phyloP scores from a whole-genome alignment of 169 alveolate genomes.

The Eimeria acervulina region DNA sequence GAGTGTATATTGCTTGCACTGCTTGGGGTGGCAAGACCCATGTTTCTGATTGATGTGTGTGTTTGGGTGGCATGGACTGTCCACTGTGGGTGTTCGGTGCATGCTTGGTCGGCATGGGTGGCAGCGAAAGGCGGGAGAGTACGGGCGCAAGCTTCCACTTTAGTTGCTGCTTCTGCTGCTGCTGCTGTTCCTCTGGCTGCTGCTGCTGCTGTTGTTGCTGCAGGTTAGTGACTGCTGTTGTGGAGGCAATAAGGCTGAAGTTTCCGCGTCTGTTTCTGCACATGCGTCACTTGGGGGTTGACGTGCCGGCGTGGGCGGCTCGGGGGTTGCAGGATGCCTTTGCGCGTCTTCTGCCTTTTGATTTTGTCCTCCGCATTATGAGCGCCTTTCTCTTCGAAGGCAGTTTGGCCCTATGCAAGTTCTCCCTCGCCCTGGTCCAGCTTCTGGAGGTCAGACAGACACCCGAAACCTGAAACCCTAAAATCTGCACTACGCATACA shows the following conservation, averaged over 20 bases:
- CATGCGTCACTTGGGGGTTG: slow-evolving; percentile 80
- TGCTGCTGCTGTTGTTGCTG: slow-evolving; percentile 7
- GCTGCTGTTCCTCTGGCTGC: neutral
- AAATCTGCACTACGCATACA: neutral
- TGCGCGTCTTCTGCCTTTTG: slow-evolving; percentile 82
- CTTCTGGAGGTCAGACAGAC: slow-evolving; percentile 62
- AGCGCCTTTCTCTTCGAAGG: slow-evolving; percentile 80
- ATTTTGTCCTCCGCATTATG: slow-evolving; percentile 72
- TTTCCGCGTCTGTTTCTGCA: slow-evolving; percentile 71
- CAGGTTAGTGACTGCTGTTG: slow-evolving; percentile 79
- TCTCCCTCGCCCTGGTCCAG: slow-evolving; percentile 80
- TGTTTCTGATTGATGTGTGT: neutral
- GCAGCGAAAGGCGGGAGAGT: neutral
- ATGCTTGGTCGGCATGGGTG: neutral
- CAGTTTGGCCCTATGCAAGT: slow-evolving; percentile 70
- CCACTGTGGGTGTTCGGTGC: neutral
- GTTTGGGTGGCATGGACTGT: neutral
- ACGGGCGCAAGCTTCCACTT: neutral
- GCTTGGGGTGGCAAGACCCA: neutral
- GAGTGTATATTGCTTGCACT: neutral
- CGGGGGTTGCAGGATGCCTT: slow-evolving; percentile 83
- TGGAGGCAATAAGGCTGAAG: slow-evolving; percentile 70
- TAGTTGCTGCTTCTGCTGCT: neutral
- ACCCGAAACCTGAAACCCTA: neutral
- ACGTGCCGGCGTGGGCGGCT: slow-evolving; percentile 83